These are phyloP conservation scores for Hura crepitans DNA, from an alignment of 441 rosid species.

Conservation along the genomic window DNA sequence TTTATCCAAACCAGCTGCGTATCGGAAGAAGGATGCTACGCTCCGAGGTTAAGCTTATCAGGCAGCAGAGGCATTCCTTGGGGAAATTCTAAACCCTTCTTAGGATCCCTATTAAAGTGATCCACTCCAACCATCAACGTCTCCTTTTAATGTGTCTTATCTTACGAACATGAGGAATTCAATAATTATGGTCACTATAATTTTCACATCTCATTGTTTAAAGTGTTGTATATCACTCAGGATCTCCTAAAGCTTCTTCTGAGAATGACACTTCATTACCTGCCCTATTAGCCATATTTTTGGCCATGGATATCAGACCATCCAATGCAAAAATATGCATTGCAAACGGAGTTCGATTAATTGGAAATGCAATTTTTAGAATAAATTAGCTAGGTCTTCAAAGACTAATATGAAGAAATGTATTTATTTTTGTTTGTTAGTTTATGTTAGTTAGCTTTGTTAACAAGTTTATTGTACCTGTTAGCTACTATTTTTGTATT, in stretches of 20 bases:
- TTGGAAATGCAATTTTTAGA: slow-evolving; percentile 85
- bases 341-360: slow-evolving; percentile 77
- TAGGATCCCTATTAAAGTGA: slow-evolving; percentile 84
- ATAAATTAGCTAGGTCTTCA: slow-evolving; percentile 72
- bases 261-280: slow-evolving; percentile 44
- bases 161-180: slow-evolving; percentile 83
- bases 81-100: slow-evolving; percentile 78
- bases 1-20: slow-evolving; percentile 89
- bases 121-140: slow-evolving; percentile 79
- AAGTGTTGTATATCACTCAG: slow-evolving; percentile 56
- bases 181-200: slow-evolving; percentile 52
- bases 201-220: slow-evolving; percentile 70
- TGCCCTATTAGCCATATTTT: slow-evolving; percentile 71
- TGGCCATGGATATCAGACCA: slow-evolving; percentile 66
- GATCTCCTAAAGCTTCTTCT: slow-evolving; percentile 37
- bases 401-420: too few species aligned
- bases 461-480: too few species aligned
- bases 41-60: slow-evolving; percentile 82
- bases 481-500: too few species aligned
- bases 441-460: too few species aligned
- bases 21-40: slow-evolving; percentile 83
- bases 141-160: slow-evolving; percentile 65
- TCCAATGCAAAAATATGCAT: slow-evolving; percentile 88
- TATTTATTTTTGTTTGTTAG: too few species aligned
- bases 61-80: slow-evolving; percentile 80